A percentile compares a stretch with the other conserved stretches of the same genome.
These are phyloP conservation scores for Kurtzmaniella quercitrusa DNA, from an alignment of 1,139 yeast species.

Conservation along the genomic window DNA sequence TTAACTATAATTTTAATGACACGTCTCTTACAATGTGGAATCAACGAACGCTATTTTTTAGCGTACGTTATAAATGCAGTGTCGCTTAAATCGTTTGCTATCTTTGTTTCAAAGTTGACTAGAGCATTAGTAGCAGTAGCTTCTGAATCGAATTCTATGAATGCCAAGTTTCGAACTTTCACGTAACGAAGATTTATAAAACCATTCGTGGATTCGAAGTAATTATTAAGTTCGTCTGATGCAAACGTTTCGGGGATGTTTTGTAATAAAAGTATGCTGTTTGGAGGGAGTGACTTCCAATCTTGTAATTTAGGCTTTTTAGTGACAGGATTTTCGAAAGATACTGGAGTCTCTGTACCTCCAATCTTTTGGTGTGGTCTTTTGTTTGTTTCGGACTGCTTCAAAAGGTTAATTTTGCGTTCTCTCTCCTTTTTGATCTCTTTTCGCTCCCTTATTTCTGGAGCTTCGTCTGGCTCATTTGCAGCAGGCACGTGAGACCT, in stretches of 20 bases:
- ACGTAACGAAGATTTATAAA: conserved; percentile 66
- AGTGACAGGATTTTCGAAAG: conserved; percentile 10
- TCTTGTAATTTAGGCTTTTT: conserved; percentile 17
- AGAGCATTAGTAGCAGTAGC: conserved; percentile 23
- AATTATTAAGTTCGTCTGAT: conserved; percentile 35
- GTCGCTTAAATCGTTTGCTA: conserved; percentile 19
- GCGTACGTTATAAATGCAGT: conserved; percentile 29
- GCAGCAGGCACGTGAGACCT: background rate
- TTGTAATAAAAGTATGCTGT: conserved; percentile 67
- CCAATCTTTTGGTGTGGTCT: conserved; percentile 10
- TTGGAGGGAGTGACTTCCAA: conserved; percentile 54
- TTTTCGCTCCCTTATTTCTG: conserved; percentile 19
- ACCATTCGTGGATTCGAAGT: conserved; percentile 52
- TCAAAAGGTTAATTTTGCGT: conserved; percentile 14
- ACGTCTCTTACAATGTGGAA: too few relatives aligned
- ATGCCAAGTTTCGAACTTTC: conserved; percentile 64
- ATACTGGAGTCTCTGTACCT: conserved; percentile 14
- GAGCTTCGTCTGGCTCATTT: conserved; percentile 1
- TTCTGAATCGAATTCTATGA: conserved; percentile 70
- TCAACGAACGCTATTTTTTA: conserved; percentile 32
- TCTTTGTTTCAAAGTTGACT: conserved; percentile 8
- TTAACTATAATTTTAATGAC: too few relatives aligned
- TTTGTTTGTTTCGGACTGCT: conserved; percentile 11
- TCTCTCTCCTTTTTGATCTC: conserved; percentile 13
- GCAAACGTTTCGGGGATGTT: conserved; percentile 49